Evolutionary conservation across 2,329 filamentous ascomycete species (phyloP), one percentile per base, ranked within the genome.

Genomic region (Microthyrium microscopicum): DNA sequence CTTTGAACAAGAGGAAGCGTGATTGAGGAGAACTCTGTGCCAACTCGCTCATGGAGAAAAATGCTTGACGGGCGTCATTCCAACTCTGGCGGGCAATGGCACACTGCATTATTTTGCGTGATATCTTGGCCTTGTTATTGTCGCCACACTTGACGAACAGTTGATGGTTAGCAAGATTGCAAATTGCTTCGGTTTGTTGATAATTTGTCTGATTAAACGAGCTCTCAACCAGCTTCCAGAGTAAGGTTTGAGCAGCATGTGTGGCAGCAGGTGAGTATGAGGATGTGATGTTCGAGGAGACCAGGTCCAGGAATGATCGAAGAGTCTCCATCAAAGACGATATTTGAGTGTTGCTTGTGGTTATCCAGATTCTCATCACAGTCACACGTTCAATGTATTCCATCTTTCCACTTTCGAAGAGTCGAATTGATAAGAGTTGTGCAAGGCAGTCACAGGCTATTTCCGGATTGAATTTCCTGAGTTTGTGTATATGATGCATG

Each of bases 221-320:
- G 1, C 60, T 53, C 33, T 84, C 77, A n/a, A 80, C 61, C 18
- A 65, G 68, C 53, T 83, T 89, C 83, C 84, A 94, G 3, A 93
- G 56, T 47, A 78, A 73, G 21, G 71, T 77, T 43, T 81, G 76
- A 5, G 69, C 68, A 21, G 76, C 74, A 40, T 73, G 69, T 9
- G 78, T 71, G 5, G 73, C 72, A 40, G 70, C 64, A 4, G 68
- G 53, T 16, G 66, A 60, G 4, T 91, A 49, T 0, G 63, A 49
- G 2, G 54, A 53, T 4, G 56, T 51, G 4, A 66, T 52, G 13
- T 55, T 57, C 2, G 58, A 53, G 1, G 60, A 46, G 1, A 79
- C 48, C 21, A 36, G 51, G 29, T 66, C 57, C 26, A 71, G 52
- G 2, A 59, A 41, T 51, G 46, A 12, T 54, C 42, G 5, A 69